Percentiles rank a stretch among this genome's conserved stretches.
Conservation (phyloP, 2,329 filamentous ascomycete genomes). For the Mariannaea elegans region DNA sequence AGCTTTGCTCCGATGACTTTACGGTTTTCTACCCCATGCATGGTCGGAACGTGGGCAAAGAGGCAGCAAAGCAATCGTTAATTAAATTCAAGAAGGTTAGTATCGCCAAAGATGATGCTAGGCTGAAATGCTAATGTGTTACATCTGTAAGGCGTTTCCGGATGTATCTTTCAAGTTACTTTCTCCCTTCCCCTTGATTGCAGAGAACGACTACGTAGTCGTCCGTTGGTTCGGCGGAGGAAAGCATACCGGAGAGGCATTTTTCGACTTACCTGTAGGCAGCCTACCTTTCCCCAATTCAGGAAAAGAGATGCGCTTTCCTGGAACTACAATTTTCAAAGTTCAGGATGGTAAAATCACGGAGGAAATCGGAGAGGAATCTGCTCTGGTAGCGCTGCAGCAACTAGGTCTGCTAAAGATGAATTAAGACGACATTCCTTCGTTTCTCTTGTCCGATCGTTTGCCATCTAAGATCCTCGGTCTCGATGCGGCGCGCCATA, state of each 20-base stretch:
- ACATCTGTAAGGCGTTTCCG: slow-evolving; percentile 3
- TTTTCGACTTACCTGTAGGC: slow-evolving; percentile 21
- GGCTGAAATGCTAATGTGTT: background rate
- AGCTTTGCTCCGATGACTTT: slow-evolving; percentile 24
- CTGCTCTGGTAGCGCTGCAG: slow-evolving; percentile 2
- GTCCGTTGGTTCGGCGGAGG: slow-evolving; percentile 27
- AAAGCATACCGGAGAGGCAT: slow-evolving; percentile 27
- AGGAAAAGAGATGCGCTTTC: slow-evolving; percentile 27
- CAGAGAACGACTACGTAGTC: slow-evolving; percentile 19
- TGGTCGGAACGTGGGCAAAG: slow-evolving; percentile 19
- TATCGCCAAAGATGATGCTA: background rate
- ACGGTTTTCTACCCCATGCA: slow-evolving; percentile 26
- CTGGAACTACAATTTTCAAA: slow-evolving; percentile 25
- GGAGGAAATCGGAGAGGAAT: slow-evolving; percentile 19
- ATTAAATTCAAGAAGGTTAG: slow-evolving; percentile 21
- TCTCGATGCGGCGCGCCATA: too few species aligned
- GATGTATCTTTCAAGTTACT: slow-evolving; percentile 4
- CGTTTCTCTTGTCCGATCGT: too few species aligned
- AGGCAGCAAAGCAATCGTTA: slow-evolving; percentile 17
- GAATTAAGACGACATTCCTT: background rate
- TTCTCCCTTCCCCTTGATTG: slow-evolving; percentile 10
- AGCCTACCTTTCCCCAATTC: slow-evolving; percentile 12
- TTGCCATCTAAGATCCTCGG: too few species aligned
- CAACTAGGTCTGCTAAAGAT: slow-evolving; percentile 4
- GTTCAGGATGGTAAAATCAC: slow-evolving; percentile 24